These are phyloP conservation scores for Diaporthe sp. DNA, from an alignment of 2,329 filamentous ascomycete species.

Conservation along the genomic window DNA sequence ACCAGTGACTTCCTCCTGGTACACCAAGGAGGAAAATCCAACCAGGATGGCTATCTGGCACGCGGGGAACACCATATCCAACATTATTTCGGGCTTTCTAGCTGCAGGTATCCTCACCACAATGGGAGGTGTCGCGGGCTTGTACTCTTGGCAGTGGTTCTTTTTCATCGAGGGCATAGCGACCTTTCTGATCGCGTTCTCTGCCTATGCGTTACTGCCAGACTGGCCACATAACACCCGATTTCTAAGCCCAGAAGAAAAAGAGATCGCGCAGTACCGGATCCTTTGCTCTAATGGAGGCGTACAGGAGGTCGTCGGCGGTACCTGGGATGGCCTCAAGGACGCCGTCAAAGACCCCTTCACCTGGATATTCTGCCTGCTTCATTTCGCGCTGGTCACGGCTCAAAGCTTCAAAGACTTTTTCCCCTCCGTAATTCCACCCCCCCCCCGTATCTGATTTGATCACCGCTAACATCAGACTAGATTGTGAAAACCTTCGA, in stretches of 20 bases:
- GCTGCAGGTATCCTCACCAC: neutral
- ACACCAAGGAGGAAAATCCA: neutral
- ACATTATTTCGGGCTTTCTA: neutral
- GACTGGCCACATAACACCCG: neutral
- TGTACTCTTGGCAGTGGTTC: neutral
- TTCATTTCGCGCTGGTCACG: neutral
- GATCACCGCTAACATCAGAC: neutral
- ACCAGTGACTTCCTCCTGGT: neutral
- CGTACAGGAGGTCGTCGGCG: slow-evolving; percentile 39
- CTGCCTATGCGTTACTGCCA: neutral
- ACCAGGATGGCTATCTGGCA: neutral
- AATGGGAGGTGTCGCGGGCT: neutral
- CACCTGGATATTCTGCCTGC: neutral
- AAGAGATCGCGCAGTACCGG: neutral
- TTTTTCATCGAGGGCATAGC: neutral
- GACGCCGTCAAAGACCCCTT: neutral
- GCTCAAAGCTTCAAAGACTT: neutral
- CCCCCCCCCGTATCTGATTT: neutral
- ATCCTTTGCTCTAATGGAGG: slow-evolving; percentile 38
- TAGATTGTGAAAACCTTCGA: slow-evolving; percentile 1
- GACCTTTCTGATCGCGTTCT: neutral
- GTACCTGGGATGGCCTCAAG: neutral
- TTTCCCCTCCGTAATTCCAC: neutral
- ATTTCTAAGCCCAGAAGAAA: neutral
- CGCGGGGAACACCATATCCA: neutral